Evolutionary conservation across 106 monocot genomes (phyloP), one percentile per base, ranked within the genome.

Genomic region (Allium cepa): DNA sequence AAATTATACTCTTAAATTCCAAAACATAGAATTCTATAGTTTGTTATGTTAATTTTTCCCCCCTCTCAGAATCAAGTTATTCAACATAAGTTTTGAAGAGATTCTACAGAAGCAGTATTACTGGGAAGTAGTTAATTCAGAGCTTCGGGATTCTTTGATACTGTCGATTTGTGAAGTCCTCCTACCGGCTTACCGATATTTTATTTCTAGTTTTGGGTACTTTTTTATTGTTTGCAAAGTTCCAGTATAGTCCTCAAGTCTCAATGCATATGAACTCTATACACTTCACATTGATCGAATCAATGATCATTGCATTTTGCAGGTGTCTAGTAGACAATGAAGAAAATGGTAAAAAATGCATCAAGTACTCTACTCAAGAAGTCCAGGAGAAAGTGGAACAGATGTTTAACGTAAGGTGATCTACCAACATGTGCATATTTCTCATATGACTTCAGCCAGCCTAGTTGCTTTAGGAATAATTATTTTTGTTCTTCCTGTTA

Each of bases 91-190:
- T 46, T 83, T 83, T 59, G 83, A 83, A 69, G 83, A 83, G 64
- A 71, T 83, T 28, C 79, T 79, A 48, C 68, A 76, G 47, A 76
- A 76, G 46, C 83, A 83, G 50, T 75, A 71, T 47, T 76, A 79
- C 46, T 83, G 83, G 83, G 76, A 71, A 8, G 79, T 83, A 61
- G 79, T 79, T 55, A 79, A 83, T 55, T 72, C 64, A 7, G 90
- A 91, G 27, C 76, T 91, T 56, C 80, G 90, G 0, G 90, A 91
- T 55, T 83, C 83, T 47, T 71, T 91, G 26, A 83, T 83, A 26
- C 90, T 91, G 57, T 73, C 79, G 16, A 75, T 91, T 46, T 83
- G 78, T 50, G 90, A 91, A 81, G 78, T 86, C 51, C 73, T 91
- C 47, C 58, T 91, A 47, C 90, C 90, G 49, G 90, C 90, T 14